Percentiles rank a stretch among this genome's conserved stretches.
phyloP scores from a whole-genome alignment of 2,329 filamentous ascomycete genomes.

The Cercospora zeina region DNA sequence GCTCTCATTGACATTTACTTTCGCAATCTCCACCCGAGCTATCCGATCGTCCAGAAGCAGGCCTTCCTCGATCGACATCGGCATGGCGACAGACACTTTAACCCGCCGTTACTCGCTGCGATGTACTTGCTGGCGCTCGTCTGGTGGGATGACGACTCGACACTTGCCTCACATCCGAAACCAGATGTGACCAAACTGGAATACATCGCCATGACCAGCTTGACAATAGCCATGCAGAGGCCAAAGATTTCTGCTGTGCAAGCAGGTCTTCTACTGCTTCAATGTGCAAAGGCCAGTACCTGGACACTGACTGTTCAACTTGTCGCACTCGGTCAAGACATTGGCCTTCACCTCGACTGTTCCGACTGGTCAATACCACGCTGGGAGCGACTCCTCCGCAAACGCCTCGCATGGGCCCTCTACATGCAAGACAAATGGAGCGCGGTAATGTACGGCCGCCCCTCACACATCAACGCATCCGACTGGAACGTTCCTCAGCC shows the following conservation, averaged over 20 bases:
- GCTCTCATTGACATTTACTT: slow-evolving; percentile 80
- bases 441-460: slow-evolving; percentile 78
- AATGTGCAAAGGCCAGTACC: slow-evolving; percentile 73
- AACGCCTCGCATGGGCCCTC: slow-evolving; percentile 83
- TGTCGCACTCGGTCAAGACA: slow-evolving; percentile 81
- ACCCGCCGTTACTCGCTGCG: slow-evolving; percentile 73
- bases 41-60: slow-evolving; percentile 78
- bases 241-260: slow-evolving; percentile 81
- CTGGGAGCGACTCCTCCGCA: slow-evolving; percentile 83
- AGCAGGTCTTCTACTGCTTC: slow-evolving; percentile 71
- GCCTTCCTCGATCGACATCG: slow-evolving; percentile 78
- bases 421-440: slow-evolving; percentile 97
- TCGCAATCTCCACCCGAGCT: slow-evolving; percentile 73
- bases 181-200: slow-evolving; percentile 76
- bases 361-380: slow-evolving; percentile 80
- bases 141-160: slow-evolving; percentile 77
- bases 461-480: slow-evolving; percentile 68
- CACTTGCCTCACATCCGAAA: slow-evolving; percentile 62
- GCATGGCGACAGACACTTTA: slow-evolving; percentile 69
- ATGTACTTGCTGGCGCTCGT: slow-evolving; percentile 84
- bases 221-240: slow-evolving; percentile 74
- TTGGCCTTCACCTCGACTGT: slow-evolving; percentile 87
- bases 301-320: slow-evolving; percentile 85
- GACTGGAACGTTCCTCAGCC: slow-evolving; percentile 77
- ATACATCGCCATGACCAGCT: slow-evolving; percentile 67